Evolutionary conservation across 495 filamentous ascomycete genomes (phyloP).

Genomic region (Neurospora hispaniola): DNA sequence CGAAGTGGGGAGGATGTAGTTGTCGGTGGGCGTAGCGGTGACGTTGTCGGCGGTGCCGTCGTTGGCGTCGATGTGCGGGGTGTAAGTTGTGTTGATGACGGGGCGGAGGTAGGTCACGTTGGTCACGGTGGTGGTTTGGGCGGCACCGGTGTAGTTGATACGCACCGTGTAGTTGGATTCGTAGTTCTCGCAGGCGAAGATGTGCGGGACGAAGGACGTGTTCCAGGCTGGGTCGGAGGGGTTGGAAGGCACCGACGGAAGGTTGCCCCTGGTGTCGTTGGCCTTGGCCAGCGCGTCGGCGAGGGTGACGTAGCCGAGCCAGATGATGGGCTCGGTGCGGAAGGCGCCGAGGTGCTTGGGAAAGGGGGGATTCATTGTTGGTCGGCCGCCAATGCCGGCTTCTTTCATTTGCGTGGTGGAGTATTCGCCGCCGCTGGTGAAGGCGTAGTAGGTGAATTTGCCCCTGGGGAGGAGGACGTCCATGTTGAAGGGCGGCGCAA

Average conservation of each 20-base stretch:
- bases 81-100: constrained; percentile 27
- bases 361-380: constrained; percentile 18
- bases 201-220: constrained; percentile 23
- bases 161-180: constrained; percentile 24
- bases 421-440: constrained; percentile 26
- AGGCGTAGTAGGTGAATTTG: constrained; percentile 25
- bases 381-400: constrained; percentile 18
- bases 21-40: constrained; percentile 22
- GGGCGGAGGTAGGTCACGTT: constrained; percentile 16
- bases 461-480: constrained; percentile 25
- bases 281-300: constrained; percentile 11
- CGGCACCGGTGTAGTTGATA: constrained; percentile 22
- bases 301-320: constrained; percentile 23
- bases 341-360: constrained; percentile 26
- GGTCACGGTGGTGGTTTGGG: constrained; percentile 19
- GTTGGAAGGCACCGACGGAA: constrained; percentile 11
- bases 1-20: constrained; percentile 25
- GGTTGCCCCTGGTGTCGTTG: neutral
- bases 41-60: constrained; percentile 30
- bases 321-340: constrained; percentile 29
- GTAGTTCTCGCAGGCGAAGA: constrained; percentile 31
- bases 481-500: constrained; percentile 18
- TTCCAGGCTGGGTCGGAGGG: constrained; percentile 16
- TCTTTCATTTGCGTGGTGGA: constrained; percentile 24
- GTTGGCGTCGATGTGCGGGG: constrained; percentile 18